Percentiles rank a stretch among this genome's conserved stretches.
phyloP scores from a whole-genome alignment of 2,329 filamentous ascomycete genomes.

The Sclerotinia borealis region DNA sequence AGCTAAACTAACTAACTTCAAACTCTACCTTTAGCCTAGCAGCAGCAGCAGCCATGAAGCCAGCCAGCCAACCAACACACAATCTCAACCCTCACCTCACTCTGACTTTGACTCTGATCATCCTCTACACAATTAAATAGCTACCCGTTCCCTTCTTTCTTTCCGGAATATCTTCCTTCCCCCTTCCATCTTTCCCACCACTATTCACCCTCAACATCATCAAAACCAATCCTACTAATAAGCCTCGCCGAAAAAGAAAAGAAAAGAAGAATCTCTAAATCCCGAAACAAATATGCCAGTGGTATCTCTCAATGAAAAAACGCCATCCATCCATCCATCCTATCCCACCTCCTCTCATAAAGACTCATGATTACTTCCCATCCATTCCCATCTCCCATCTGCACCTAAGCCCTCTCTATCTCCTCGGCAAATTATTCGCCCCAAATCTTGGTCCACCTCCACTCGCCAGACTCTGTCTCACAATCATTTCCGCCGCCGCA shows the following conservation, averaged over 20 bases:
- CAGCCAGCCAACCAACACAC: no score
- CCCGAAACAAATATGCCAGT: slow-evolving; percentile 2
- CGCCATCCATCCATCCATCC: slow-evolving; percentile 1
- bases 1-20: no score
- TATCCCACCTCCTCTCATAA: not conserved
- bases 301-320: slow-evolving; percentile 4
- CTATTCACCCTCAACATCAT: not conserved
- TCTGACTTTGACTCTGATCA: no score
- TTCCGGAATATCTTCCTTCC: not conserved
- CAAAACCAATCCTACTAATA: not conserved
- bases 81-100: no score
- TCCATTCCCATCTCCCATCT: not conserved
- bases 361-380: not conserved
- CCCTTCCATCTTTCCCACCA: no score
- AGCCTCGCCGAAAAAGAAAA: not conserved
- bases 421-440: slow-evolving; percentile 31
- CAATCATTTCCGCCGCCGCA: slow-evolving; percentile 88
- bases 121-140: not conserved
- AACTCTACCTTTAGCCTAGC: no score
- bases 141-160: not conserved
- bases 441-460: slow-evolving; percentile 36
- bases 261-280: not conserved
- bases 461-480: slow-evolving; percentile 77
- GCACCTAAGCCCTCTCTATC: slow-evolving; percentile 24
- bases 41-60: no score